phyloP scores from a whole-genome alignment of 2,329 filamentous ascomycete genomes.

The Fonsecaea monophora region DNA sequence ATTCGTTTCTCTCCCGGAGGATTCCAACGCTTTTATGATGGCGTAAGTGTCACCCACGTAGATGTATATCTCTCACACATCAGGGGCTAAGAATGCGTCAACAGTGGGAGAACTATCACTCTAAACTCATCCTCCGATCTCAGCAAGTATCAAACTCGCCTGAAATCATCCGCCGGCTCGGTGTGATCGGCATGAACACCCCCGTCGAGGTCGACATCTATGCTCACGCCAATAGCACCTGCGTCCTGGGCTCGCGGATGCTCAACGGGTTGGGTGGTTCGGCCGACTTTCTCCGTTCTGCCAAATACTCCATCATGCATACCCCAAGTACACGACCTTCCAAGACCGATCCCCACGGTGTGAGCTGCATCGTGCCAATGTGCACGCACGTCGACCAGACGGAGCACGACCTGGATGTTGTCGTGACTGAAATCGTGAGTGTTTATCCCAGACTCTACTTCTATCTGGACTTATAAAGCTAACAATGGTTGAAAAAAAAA shows the following conservation, averaged over 20 bases:
- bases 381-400: slow-evolving; percentile 92
- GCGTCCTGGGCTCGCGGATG: slow-evolving; percentile 87
- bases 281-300: slow-evolving; percentile 78
- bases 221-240: slow-evolving; percentile 89
- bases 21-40: slow-evolving; percentile 86
- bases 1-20: slow-evolving; percentile 90
- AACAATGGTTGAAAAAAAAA: background rate
- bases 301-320: slow-evolving; percentile 93
- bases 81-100: background rate
- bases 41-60: slow-evolving; percentile 23
- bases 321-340: slow-evolving; percentile 80
- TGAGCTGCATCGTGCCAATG: slow-evolving; percentile 91
- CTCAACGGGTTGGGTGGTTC: slow-evolving; percentile 83
- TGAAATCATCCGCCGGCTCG: slow-evolving; percentile 85
- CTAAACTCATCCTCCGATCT: slow-evolving; percentile 84
- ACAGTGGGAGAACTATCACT: slow-evolving; percentile 75
- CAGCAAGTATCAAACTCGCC: slow-evolving; percentile 89
- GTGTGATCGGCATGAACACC: slow-evolving; percentile 94
- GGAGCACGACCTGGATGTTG: slow-evolving; percentile 88
- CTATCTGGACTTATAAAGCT: background rate
- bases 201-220: slow-evolving; percentile 95
- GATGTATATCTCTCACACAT: slow-evolving; percentile 46
- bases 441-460: background rate
- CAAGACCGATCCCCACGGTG: slow-evolving; percentile 81
- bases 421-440: slow-evolving; percentile 70